Conservation (phyloP, 441 rosid genomes). For the Populus hybrid region DNA sequence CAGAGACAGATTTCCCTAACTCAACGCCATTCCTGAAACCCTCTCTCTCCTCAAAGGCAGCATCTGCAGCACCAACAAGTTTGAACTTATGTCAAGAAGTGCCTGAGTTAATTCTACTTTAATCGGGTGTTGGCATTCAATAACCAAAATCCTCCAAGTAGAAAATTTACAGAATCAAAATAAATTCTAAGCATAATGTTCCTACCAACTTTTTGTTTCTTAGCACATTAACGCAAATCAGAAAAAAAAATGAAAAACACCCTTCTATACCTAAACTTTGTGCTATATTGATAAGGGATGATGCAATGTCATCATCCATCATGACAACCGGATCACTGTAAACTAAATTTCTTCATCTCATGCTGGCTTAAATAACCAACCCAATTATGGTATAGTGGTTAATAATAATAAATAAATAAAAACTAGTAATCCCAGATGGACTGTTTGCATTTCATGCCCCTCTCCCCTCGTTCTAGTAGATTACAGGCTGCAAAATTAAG, state of each 20-base stretch:
- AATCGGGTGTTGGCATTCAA: background rate
- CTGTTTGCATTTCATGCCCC: background rate
- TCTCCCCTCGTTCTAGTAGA: background rate
- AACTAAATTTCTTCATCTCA: background rate
- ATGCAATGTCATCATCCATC: background rate
- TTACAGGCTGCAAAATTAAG: background rate
- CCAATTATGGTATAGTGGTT: background rate
- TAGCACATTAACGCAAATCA: background rate
- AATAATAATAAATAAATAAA: too few relatives aligned
- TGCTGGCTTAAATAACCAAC: background rate
- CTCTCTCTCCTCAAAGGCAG: constrained; percentile 30
- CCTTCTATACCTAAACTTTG: background rate
- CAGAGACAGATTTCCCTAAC: constrained; percentile 50
- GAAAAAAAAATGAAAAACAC: background rate
- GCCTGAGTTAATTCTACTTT: too few relatives aligned
- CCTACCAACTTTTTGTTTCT: background rate
- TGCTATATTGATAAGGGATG: background rate
- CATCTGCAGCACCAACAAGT: constrained; percentile 30
- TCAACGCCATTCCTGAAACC: constrained; percentile 42
- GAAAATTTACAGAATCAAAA: background rate
- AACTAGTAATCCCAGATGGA: too few relatives aligned
- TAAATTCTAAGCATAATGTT: background rate
- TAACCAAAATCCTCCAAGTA: background rate
- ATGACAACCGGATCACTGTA: background rate
- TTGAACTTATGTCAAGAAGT: too few relatives aligned